phyloP scores from a whole-genome alignment of 1,139 yeast genomes.

The Yamadazyma epiphylla region DNA sequence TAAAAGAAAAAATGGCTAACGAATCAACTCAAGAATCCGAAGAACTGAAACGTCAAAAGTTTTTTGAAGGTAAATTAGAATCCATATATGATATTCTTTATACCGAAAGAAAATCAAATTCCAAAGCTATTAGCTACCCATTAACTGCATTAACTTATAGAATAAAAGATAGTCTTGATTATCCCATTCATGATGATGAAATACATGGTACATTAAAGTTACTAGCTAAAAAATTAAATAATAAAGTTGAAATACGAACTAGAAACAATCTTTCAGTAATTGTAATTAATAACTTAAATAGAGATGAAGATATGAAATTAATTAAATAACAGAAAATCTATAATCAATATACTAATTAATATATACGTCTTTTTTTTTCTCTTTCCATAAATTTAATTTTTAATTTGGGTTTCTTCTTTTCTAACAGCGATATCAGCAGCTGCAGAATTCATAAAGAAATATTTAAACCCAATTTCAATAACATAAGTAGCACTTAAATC shows the following conservation, averaged over 20 bases:
- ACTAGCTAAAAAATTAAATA: slow-evolving; percentile 15
- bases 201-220: slow-evolving; percentile 24
- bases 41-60: slow-evolving; percentile 31
- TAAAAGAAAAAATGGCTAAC: slow-evolving; percentile 26
- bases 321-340: slow-evolving; percentile 1
- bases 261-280: slow-evolving; percentile 25
- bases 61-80: slow-evolving; percentile 38
- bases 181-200: slow-evolving; percentile 31
- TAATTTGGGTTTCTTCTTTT: slow-evolving; percentile 16
- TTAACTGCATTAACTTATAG: slow-evolving; percentile 21
- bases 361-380: neutral
- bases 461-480: slow-evolving; percentile 77
- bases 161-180: slow-evolving; percentile 31
- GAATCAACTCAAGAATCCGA: slow-evolving; percentile 19
- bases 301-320: slow-evolving; percentile 22
- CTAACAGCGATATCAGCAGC: slow-evolving; percentile 86
- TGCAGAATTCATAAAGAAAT: slow-evolving; percentile 83
- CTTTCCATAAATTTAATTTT: slow-evolving; percentile 1
- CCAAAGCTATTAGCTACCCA: slow-evolving; percentile 18
- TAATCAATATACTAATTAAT: neutral
- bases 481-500: slow-evolving; percentile 78
- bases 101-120: too few species aligned
- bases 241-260: slow-evolving; percentile 12
- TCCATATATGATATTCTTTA: slow-evolving; percentile 35
- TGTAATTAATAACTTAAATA: slow-evolving; percentile 21